Evolutionary conservation across 495 filamentous ascomycete species (phyloP).

Genomic region (Aspergillus diversus): DNA sequence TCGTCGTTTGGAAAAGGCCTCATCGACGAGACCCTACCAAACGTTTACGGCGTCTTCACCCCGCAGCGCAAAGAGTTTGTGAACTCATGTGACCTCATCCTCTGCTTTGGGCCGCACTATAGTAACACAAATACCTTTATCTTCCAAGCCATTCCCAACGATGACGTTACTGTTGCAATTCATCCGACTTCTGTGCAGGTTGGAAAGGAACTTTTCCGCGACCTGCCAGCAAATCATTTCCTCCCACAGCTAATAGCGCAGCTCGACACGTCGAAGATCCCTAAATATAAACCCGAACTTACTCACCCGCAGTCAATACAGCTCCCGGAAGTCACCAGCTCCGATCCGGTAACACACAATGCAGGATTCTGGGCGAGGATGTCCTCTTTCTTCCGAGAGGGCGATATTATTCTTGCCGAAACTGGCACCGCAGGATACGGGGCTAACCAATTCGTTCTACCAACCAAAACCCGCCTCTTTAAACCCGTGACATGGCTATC

Average conservation of each 20-base stretch:
- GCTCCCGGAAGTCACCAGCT: not conserved
- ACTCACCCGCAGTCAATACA: constrained; percentile 5
- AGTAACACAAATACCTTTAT: constrained; percentile 35
- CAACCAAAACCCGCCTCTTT: constrained; percentile 32
- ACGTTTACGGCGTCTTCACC: constrained; percentile 35
- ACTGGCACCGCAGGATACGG: constrained; percentile 39
- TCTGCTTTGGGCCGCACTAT: constrained; percentile 32
- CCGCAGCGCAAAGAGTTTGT: constrained; percentile 21
- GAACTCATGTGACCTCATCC: constrained; percentile 33
- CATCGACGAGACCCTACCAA: constrained; percentile 35
- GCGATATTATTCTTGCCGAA: constrained; percentile 40
- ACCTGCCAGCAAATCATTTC: constrained; percentile 21
- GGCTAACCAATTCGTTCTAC: constrained; percentile 27
- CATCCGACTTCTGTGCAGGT: constrained; percentile 16
- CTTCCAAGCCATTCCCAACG: constrained; percentile 25
- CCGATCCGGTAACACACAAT: constrained; percentile 26
- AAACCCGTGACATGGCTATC: constrained; percentile 40
- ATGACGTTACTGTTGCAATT: constrained; percentile 23
- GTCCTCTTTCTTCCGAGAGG: constrained; percentile 27
- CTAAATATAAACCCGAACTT: constrained; percentile 10
- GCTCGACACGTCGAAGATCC: constrained; percentile 18
- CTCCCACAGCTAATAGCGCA: constrained; percentile 20
- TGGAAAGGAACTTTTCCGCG: constrained; percentile 16
- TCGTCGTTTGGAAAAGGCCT: constrained; percentile 37
- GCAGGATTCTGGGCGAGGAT: constrained; percentile 26